phyloP scores from a whole-genome alignment of 208 protist species.

The Spongospora subterranea region DNA sequence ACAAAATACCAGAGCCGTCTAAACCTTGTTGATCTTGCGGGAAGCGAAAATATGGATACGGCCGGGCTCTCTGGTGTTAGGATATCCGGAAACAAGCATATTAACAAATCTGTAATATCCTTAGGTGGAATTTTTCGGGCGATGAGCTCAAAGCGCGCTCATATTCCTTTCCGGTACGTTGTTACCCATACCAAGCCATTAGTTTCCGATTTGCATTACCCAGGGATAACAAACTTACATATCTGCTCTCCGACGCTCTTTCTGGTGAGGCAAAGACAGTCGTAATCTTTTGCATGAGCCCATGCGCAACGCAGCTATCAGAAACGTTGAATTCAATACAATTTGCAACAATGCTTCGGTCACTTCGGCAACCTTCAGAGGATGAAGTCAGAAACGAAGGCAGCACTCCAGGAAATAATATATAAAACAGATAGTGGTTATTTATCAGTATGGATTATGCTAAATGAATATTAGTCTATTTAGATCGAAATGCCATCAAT shows the following conservation, averaged over 20 bases:
- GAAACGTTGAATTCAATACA: constrained; percentile 28
- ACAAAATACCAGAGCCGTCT: not conserved
- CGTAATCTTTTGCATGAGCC: not conserved
- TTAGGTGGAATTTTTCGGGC: not conserved
- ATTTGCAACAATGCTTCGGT: not conserved
- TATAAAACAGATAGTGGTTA: no score
- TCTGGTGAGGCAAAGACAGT: constrained; percentile 1
- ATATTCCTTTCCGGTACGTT: not conserved
- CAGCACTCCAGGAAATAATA: no score
- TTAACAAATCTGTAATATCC: not conserved
- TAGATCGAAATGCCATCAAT: no score
- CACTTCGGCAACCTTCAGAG: not conserved
- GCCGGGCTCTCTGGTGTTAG: not conserved
- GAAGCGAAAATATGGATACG: not conserved
- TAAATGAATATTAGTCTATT: no score
- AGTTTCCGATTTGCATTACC: no score
- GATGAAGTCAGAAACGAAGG: no score
- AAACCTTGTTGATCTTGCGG: not conserved
- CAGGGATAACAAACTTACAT: constrained; percentile 40
- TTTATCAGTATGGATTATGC: no score
- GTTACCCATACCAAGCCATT: not conserved
- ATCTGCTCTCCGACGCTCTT: not conserved
- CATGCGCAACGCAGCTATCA: not conserved
- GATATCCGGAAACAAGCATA: not conserved
- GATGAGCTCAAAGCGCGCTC: not conserved